Conservation (phyloP, 1,139 yeast species). For the Saccharomyces hybrid region DNA sequence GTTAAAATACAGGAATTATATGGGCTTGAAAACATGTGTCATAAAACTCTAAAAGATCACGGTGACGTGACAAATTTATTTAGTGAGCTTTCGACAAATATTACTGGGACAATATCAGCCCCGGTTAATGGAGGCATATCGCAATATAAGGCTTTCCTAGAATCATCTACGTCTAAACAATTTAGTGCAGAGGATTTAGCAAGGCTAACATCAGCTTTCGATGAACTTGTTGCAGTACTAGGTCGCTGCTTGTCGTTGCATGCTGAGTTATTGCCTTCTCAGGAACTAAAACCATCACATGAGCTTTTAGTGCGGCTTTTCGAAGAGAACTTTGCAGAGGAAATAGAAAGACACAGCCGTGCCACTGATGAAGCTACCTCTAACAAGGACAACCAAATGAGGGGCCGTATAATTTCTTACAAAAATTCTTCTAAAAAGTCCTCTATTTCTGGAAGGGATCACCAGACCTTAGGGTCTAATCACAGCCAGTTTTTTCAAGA, state of each 20-base stretch:
- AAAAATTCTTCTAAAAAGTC: slow-evolving; percentile 3
- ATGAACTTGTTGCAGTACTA: slow-evolving; percentile 60
- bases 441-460: slow-evolving; percentile 1
- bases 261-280: slow-evolving; percentile 51
- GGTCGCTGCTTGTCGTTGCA: slow-evolving; percentile 64
- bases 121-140: slow-evolving; percentile 93
- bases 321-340: slow-evolving; percentile 60
- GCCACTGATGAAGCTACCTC: slow-evolving; percentile 20
- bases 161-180: slow-evolving; percentile 29
- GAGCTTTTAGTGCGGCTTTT: slow-evolving; percentile 57
- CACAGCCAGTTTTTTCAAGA: slow-evolving; percentile 1
- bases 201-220: slow-evolving; percentile 53
- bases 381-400: slow-evolving; percentile 10
- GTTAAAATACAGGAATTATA: slow-evolving; percentile 66
- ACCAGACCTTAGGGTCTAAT: not conserved
- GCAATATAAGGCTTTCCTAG: slow-evolving; percentile 66
- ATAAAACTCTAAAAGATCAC: slow-evolving; percentile 49
- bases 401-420: not conserved
- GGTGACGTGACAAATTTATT: slow-evolving; percentile 45
- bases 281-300: slow-evolving; percentile 54
- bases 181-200: slow-evolving; percentile 43
- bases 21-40: slow-evolving; percentile 58
- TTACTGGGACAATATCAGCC: slow-evolving; percentile 84
- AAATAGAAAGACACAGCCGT: slow-evolving; percentile 38
- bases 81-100: slow-evolving; percentile 64